phyloP scores from a whole-genome alignment of 2,329 filamentous ascomycete species.

The Aspergillus unguis region DNA sequence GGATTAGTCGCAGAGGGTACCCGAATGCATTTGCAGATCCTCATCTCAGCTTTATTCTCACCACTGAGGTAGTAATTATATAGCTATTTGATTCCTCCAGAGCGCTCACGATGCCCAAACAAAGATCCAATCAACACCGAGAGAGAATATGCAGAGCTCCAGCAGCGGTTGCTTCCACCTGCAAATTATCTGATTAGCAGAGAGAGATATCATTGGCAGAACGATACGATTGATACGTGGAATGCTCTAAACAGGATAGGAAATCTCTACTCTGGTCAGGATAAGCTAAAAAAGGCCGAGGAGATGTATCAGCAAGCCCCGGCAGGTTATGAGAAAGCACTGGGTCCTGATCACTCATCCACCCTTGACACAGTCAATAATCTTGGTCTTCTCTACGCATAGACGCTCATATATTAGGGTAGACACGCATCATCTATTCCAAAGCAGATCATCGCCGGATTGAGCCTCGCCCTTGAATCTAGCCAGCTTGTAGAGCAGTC shows the following conservation, averaged over 20 bases:
- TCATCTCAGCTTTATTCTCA: no score
- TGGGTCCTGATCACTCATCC: conserved; percentile 5
- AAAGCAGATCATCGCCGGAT: neutral
- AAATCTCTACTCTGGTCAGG: conserved; percentile 17
- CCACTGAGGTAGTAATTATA: no score
- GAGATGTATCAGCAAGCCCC: neutral
- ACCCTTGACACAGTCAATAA: conserved; percentile 10
- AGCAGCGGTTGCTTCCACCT: conserved; percentile 20
- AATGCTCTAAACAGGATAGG: conserved; percentile 14
- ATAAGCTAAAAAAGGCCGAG: neutral
- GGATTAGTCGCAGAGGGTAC: no score
- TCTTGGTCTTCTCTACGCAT: conserved; percentile 13
- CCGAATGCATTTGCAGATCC: no score
- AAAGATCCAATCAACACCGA: no score
- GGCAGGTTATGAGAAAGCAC: neutral
- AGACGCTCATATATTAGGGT: neutral
- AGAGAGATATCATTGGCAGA: neutral
- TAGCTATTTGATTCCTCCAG: no score
- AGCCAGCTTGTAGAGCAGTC: neutral
- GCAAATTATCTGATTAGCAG: conserved; percentile 11
- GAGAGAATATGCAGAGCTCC: conserved; percentile 13
- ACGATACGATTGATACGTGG: conserved; percentile 1
- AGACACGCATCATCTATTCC: neutral
- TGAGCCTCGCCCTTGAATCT: neutral
- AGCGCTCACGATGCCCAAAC: no score